Evolutionary conservation across 768 basidiomycete species (phyloP).

Genomic region (Podaxis pistillaris): DNA sequence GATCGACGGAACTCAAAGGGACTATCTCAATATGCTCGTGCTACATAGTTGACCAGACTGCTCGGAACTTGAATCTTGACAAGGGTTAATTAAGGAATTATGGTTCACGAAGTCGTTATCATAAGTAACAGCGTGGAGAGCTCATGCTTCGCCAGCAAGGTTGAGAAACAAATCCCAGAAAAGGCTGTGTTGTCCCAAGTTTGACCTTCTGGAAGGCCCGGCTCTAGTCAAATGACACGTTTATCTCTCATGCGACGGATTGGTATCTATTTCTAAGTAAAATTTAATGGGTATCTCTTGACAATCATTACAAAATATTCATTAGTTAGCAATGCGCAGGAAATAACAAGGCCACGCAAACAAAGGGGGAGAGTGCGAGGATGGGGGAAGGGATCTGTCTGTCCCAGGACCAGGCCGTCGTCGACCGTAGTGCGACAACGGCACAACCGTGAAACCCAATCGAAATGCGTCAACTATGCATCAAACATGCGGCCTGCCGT

Average conservation of each 20-base stretch:
- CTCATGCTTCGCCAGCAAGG: not conserved
- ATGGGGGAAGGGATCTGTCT: not conserved
- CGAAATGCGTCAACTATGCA: not conserved
- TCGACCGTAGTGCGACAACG: not conserved
- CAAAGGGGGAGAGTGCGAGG: not conserved
- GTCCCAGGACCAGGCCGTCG: not conserved
- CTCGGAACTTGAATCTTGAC: not conserved
- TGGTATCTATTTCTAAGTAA: not conserved
- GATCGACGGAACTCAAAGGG: not conserved
- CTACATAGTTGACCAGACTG: not conserved
- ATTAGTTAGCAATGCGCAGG: not conserved
- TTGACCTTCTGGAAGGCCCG: not conserved
- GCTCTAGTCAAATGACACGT: not conserved
- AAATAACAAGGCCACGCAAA: not conserved
- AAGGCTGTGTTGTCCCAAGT: not conserved
- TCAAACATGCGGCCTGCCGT: constrained; percentile 13
- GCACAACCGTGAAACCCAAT: not conserved
- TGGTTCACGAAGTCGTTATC: not conserved
- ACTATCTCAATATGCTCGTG: not conserved
- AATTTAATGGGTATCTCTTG: not conserved
- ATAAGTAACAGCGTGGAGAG: too few species aligned
- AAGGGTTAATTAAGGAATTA: not conserved
- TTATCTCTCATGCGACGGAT: not conserved
- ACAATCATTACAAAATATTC: not conserved
- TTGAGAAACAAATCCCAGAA: not conserved